Conservation (phyloP, 2,329 filamentous ascomycete species). For the Cladosporium sp. region DNA sequence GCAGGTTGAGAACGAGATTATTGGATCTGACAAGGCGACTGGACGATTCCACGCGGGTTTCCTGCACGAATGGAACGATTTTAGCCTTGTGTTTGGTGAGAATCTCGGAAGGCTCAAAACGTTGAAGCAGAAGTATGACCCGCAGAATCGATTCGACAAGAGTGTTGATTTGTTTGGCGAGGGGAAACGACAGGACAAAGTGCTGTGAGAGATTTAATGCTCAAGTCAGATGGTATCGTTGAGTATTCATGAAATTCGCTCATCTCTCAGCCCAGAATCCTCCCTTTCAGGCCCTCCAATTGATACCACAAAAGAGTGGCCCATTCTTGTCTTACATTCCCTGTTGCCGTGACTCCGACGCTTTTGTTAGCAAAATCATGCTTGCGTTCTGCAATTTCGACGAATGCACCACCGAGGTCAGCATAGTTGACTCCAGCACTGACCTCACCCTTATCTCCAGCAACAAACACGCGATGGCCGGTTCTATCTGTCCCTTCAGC, state of each 20-base stretch:
- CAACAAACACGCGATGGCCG: conserved; percentile 16
- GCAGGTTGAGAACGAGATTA: conserved; percentile 17
- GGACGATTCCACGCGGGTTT: conserved; percentile 25
- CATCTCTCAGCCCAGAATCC: conserved; percentile 15
- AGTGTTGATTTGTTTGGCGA: conserved; percentile 16
- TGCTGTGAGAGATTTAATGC: too few species aligned
- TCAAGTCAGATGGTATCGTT: too few species aligned
- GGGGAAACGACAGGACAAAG: neutral
- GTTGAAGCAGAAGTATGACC: conserved; percentile 23
- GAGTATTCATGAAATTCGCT: too few species aligned
- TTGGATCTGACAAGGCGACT: conserved; percentile 16
- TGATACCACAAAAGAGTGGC: conserved; percentile 15
- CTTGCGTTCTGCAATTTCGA: conserved; percentile 20
- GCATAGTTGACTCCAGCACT: conserved; percentile 18
- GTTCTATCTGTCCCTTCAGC: conserved; percentile 14
- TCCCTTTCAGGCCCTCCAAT: conserved; percentile 12
- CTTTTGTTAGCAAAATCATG: conserved; percentile 17
- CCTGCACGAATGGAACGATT: conserved; percentile 22
- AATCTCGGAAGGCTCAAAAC: conserved; percentile 20
- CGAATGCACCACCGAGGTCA: conserved; percentile 21
- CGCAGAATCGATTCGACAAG: conserved; percentile 21
- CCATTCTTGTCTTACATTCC: conserved; percentile 18
- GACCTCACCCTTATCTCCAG: conserved; percentile 1
- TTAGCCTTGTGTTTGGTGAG: conserved; percentile 21
- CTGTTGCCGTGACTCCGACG: conserved; percentile 19